Evolutionary conservation across 2,329 filamentous ascomycete genomes (phyloP), one percentile per base, ranked within the genome.

Genomic region (Ceratocystis diversiconidia): DNA sequence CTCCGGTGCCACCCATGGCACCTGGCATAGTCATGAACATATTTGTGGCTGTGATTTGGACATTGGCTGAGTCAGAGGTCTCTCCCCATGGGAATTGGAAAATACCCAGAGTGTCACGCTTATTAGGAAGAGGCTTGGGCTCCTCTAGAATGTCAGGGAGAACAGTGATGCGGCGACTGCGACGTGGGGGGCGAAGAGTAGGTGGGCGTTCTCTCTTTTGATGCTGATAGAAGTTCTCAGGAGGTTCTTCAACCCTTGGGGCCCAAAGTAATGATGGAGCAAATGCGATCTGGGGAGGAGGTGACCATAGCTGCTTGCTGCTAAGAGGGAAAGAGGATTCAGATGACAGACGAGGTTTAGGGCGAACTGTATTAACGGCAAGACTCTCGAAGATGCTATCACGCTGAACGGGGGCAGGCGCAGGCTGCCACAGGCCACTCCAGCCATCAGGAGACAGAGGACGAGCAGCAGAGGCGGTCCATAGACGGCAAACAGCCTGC

Each of bases 41-140:
- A 68, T 74, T 72, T 57, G 68, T 72, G 19, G 67, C 50, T 7
- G 72, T 73, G 65, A 73, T 72, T 68, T 76, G 76, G 65, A 79
- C 72, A 32, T 73, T 79, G 8, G 79, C 79, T 64, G 77, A 78
- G 72, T 85, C 83, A 22, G 83, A 86, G 70, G 74, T 80, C 73
- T 86, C 83, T 15, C 84, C 84, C 82, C 83, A 86, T 1, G 84
- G 82, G 69, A 86, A 86, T 70, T 85, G 82, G 74, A 85, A 87
- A 70, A 86, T 82, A 4, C 83, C 84, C 19, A 86, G 76, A 10
- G 82, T 85, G 12, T 78, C 82, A 52, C 79, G 77, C 73, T 81
- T 82, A 71, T 84, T 76, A 3, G 79, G 79, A 3, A 86, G 74
- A 44, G 83, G 83, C 70, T 81, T 74, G 3, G 84, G 84, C 68